Conservation (phyloP, 805 yeast species). For the Wickerhamomyces canadensis region DNA sequence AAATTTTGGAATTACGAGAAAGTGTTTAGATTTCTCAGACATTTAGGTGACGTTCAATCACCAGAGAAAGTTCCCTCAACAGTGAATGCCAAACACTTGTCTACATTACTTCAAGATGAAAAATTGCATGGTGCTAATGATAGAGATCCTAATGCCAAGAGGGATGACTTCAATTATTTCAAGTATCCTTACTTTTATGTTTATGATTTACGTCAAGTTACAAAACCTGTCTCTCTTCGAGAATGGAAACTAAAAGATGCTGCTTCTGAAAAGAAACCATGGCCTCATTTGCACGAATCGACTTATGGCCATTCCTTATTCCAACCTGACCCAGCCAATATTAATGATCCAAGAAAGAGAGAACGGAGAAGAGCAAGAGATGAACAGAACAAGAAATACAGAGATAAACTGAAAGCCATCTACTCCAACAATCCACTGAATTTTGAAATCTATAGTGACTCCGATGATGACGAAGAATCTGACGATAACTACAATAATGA, state of each 20-base stretch:
- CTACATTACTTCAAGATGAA: slow-evolving; percentile 74
- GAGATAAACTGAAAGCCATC: slow-evolving; percentile 27
- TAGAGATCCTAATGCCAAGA: slow-evolving; percentile 76
- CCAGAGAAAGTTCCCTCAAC: slow-evolving; percentile 14
- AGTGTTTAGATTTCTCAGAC: slow-evolving; percentile 69
- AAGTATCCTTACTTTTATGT: slow-evolving; percentile 69
- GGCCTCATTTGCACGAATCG: slow-evolving; percentile 60
- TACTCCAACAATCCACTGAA: slow-evolving; percentile 8
- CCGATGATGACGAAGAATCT: slow-evolving; percentile 7
- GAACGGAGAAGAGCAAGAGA: slow-evolving; percentile 24
- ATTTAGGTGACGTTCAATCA: slow-evolving; percentile 40
- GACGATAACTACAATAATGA: slow-evolving; percentile 6
- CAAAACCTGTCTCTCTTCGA: slow-evolving; percentile 73
- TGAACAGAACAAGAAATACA: slow-evolving; percentile 31
- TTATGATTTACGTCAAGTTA: slow-evolving; percentile 72
- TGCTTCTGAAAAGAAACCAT: slow-evolving; percentile 22
- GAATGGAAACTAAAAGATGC: slow-evolving; percentile 59
- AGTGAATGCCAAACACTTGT: slow-evolving; percentile 32
- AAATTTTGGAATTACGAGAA: slow-evolving; percentile 89
- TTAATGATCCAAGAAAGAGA: slow-evolving; percentile 35
- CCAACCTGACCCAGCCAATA: slow-evolving; percentile 47
- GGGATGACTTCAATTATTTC: slow-evolving; percentile 83
- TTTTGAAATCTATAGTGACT: background rate
- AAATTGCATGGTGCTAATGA: slow-evolving; percentile 82
- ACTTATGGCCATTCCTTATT: slow-evolving; percentile 76